Evolutionary conservation across 257 asterid species (phyloP).

Genomic region (Nyctanthes arbortristis): DNA sequence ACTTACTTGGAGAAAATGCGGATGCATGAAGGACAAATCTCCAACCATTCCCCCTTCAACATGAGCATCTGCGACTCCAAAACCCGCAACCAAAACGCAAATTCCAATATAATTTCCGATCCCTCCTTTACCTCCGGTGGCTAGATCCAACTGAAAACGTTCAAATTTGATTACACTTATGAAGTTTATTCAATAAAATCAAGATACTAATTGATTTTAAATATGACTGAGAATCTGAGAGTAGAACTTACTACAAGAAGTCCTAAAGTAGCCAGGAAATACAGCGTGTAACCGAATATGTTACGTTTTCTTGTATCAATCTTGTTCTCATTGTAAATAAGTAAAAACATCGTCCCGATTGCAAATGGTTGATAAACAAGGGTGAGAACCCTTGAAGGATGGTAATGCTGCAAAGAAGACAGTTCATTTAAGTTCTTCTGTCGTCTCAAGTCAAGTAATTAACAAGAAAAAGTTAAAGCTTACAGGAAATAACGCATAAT

Average conservation of each 20-base stretch:
- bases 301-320: constrained; percentile 71
- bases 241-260: constrained; percentile 55
- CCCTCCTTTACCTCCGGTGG: constrained; percentile 37
- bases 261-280: constrained; percentile 54
- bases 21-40: constrained; percentile 39
- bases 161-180: neutral
- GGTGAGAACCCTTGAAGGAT: constrained; percentile 81
- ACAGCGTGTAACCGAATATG: constrained; percentile 63
- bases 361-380: constrained; percentile 87
- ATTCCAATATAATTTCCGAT: constrained; percentile 35
- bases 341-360: constrained; percentile 45
- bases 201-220: neutral
- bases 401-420: constrained; percentile 51
- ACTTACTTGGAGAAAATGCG: constrained; percentile 70
- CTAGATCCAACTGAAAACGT: constrained; percentile 34
- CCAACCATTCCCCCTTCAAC: constrained; percentile 47
- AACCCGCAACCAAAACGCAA: constrained; percentile 37
- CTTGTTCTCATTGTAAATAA: constrained; percentile 61
- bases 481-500: constrained; percentile 40
- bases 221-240: neutral
- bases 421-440: too few relatives aligned
- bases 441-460: neutral
- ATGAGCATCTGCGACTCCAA: constrained; percentile 45
- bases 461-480: constrained; percentile 4
- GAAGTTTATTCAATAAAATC: neutral